Evolutionary conservation across 495 filamentous ascomycete species (phyloP).

Genomic region (Penicillium psychrofluorescens): DNA sequence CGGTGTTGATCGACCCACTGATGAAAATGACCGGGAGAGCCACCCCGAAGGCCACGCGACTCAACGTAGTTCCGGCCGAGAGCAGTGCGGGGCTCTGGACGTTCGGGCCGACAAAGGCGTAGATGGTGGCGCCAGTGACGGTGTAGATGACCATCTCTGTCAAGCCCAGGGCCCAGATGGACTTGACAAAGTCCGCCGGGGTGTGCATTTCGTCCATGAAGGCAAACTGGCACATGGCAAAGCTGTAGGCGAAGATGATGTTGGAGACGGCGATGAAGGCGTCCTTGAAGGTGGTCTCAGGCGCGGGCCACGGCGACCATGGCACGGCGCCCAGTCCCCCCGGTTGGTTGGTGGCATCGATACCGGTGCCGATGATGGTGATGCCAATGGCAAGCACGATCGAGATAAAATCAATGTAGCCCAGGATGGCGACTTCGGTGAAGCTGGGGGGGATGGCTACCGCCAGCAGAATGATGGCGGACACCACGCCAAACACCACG

Average conservation of each 20-base stretch:
- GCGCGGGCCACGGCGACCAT: conserved; percentile 33
- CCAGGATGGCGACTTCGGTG: conserved; percentile 49
- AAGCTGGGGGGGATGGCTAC: conserved; percentile 53
- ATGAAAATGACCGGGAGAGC: conserved; percentile 68
- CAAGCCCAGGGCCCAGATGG: conserved; percentile 51
- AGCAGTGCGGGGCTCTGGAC: conserved; percentile 62
- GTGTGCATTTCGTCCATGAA: conserved; percentile 73
- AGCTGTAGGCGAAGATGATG: conserved; percentile 61
- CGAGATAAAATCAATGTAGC: conserved; percentile 56
- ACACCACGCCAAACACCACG: conserved; percentile 55
- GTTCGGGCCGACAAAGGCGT: conserved; percentile 57
- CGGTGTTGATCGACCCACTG: conserved; percentile 57
- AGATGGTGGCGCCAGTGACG: conserved; percentile 59
- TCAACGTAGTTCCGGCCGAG: conserved; percentile 50
- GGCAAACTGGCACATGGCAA: conserved; percentile 60
- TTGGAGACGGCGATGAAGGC: conserved; percentile 58
- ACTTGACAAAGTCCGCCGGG: conserved; percentile 54
- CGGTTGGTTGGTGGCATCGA: conserved; percentile 28
- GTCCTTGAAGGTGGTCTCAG: conserved; percentile 21
- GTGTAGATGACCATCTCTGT: conserved; percentile 62
- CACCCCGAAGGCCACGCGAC: conserved; percentile 65
- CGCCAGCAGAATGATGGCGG: conserved; percentile 51
- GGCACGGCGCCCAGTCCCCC: conserved; percentile 25
- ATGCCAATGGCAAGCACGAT: conserved; percentile 60
- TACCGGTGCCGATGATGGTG: conserved; percentile 58